A percentile compares a stretch with the other conserved stretches of the same genome.
These are phyloP conservation scores for Coprinopsis sp. DNA, from an alignment of 768 basidiomycete genomes.

Conservation along the genomic window DNA sequence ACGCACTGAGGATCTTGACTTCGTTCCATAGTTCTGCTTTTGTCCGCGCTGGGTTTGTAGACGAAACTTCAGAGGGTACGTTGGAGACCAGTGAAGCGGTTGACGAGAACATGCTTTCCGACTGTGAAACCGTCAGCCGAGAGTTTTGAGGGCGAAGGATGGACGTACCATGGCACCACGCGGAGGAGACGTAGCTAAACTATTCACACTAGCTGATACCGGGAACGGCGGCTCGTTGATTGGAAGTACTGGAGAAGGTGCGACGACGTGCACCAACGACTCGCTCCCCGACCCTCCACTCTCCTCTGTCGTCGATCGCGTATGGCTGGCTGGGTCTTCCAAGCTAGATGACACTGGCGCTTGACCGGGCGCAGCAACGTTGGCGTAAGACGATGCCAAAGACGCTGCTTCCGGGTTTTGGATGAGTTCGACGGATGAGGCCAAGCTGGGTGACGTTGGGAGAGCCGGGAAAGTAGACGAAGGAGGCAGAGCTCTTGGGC, in stretches of 20 bases:
- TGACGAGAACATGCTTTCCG: conserved; percentile 24
- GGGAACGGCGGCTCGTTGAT: too few species aligned
- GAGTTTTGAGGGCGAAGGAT: neutral
- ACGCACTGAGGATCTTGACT: conserved; percentile 79
- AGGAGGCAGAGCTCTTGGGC: conserved; percentile 2
- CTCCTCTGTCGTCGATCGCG: too few species aligned
- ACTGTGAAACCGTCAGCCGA: conserved; percentile 16
- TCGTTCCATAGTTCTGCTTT: conserved; percentile 90
- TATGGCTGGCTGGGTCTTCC: too few species aligned
- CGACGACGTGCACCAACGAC: too few species aligned
- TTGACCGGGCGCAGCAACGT: neutral
- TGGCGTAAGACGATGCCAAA: neutral
- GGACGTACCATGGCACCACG: neutral
- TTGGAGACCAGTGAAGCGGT: conserved; percentile 25
- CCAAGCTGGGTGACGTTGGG: conserved; percentile 17
- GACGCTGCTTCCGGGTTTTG: conserved; percentile 22
- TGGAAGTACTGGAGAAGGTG: too few species aligned
- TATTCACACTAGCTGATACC: neutral
- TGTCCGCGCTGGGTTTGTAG: conserved; percentile 35
- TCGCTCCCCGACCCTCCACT: too few species aligned
- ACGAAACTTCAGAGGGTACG: conserved; percentile 22
- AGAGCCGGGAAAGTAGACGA: conserved; percentile 3
- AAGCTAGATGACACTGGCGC: neutral
- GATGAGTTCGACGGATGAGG: conserved; percentile 34
- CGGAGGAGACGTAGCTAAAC: too few species aligned